phyloP scores from a whole-genome alignment of 805 yeast genomes.

The Barnettozyma californica region DNA sequence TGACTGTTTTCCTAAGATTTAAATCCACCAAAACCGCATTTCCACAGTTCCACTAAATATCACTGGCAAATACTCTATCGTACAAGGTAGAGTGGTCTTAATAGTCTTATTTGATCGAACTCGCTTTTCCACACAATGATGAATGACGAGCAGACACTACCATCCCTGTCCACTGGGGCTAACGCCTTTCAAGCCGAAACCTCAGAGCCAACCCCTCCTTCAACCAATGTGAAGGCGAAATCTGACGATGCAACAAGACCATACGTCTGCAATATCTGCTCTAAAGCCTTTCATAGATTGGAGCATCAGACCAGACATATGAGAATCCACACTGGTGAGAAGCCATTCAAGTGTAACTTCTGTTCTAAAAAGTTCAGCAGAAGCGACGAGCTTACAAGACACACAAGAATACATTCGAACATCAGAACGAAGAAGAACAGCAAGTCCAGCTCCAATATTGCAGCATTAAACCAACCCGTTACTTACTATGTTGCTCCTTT shows the following conservation, averaged over 20 bases:
- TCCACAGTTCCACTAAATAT: background rate
- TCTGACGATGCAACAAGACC: conserved; percentile 45
- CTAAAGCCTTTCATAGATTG: conserved; percentile 78
- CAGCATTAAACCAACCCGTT: conserved; percentile 21
- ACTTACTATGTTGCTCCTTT: conserved; percentile 24
- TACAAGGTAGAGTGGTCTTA: background rate
- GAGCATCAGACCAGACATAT: conserved; percentile 92
- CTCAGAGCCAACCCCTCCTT: background rate
- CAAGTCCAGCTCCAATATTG: conserved; percentile 22
- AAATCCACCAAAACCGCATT: background rate
- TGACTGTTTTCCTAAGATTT: background rate
- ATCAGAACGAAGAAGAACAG: conserved; percentile 41
- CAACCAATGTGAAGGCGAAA: background rate
- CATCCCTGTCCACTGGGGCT: background rate
- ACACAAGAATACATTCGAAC: conserved; percentile 71
- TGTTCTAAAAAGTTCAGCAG: conserved; percentile 77
- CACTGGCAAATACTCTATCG: background rate
- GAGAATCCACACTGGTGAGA: conserved; percentile 90
- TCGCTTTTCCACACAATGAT: background rate
- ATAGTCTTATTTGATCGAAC: background rate
- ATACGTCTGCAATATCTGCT: conserved; percentile 79
- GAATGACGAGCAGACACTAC: background rate
- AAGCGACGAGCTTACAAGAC: conserved; percentile 82
- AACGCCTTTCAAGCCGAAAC: background rate
- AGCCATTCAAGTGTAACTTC: conserved; percentile 79